These are phyloP conservation scores for Lolium perenne DNA, from an alignment of 176 grass and related monocot species.

Conservation along the genomic window DNA sequence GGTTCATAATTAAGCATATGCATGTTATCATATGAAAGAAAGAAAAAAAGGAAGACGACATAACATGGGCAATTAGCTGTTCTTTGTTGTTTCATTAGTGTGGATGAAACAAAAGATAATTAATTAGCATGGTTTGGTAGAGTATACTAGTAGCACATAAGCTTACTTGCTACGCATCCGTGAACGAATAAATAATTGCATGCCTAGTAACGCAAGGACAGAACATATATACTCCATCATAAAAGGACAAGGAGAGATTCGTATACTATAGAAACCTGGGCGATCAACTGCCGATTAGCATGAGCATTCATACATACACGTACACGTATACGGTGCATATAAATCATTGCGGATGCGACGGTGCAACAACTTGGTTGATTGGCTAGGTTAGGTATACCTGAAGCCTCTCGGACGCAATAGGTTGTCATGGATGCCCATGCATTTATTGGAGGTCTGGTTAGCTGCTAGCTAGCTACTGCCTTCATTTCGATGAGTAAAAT, in stretches of 20 bases:
- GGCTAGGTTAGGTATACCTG: conserved; percentile 39
- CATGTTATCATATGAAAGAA: background rate
- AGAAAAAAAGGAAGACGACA: conserved; percentile 6
- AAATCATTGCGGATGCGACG: conserved; percentile 32
- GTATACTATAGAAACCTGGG: background rate
- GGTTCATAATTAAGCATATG: background rate
- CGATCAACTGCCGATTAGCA: background rate
- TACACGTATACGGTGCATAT: background rate
- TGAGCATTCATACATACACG: background rate
- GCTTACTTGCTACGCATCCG: background rate
- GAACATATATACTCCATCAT: background rate
- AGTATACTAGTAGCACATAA: conserved; percentile 3
- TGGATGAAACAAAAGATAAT: conserved; percentile 4
- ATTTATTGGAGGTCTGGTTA: background rate
- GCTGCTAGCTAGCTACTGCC: too few species aligned
- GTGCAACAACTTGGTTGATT: conserved; percentile 8
- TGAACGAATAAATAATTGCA: background rate
- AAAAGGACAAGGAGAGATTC: background rate
- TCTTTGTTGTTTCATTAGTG: background rate
- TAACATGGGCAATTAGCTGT: background rate
- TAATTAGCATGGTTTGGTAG: background rate
- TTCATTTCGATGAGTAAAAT: too few species aligned
- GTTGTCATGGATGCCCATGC: conserved; percentile 21
- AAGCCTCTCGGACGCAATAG: conserved; percentile 10
- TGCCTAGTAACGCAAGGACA: background rate